These are phyloP conservation scores for Gossypium turneri DNA, from an alignment of 345 rosid species.

Conservation along the genomic window DNA sequence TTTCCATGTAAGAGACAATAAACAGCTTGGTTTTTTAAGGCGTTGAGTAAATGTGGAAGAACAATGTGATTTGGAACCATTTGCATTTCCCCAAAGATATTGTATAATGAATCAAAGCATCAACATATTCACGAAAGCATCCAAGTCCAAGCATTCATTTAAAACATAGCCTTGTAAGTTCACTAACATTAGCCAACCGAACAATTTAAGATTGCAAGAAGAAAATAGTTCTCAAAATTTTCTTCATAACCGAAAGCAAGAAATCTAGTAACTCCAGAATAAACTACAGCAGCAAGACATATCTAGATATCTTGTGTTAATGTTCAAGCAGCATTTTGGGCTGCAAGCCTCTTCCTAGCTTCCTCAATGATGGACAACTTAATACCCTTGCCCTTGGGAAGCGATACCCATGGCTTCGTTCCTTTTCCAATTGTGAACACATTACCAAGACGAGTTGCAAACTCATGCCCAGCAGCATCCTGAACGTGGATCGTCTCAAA, in stretches of 20 bases:
- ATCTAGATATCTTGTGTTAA: neutral
- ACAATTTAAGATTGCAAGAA: neutral
- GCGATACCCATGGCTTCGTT: constrained; percentile 80
- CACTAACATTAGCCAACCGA: neutral
- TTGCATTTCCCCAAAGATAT: too few species aligned
- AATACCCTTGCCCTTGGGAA: constrained; percentile 89
- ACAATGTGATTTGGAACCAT: neutral
- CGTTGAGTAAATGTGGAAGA: neutral
- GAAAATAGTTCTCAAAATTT: constrained; percentile 13
- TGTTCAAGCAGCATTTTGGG: constrained; percentile 36
- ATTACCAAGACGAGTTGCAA: constrained; percentile 76
- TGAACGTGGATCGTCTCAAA: constrained; percentile 80
- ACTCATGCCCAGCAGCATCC: constrained; percentile 71
- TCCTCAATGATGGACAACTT: constrained; percentile 79
- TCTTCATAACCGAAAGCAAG: neutral
- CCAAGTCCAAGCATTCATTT: neutral
- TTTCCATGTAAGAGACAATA: neutral
- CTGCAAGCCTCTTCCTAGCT: constrained; percentile 70
- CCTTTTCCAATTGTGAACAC: constrained; percentile 81
- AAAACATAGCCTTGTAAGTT: neutral
- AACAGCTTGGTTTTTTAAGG: too few species aligned
- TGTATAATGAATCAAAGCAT: neutral
- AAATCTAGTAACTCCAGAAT: neutral
- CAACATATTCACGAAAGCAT: neutral
- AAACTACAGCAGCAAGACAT: neutral